Conservation (phyloP, 129 eudicot species). For the Chrysanthemum makinoi region DNA sequence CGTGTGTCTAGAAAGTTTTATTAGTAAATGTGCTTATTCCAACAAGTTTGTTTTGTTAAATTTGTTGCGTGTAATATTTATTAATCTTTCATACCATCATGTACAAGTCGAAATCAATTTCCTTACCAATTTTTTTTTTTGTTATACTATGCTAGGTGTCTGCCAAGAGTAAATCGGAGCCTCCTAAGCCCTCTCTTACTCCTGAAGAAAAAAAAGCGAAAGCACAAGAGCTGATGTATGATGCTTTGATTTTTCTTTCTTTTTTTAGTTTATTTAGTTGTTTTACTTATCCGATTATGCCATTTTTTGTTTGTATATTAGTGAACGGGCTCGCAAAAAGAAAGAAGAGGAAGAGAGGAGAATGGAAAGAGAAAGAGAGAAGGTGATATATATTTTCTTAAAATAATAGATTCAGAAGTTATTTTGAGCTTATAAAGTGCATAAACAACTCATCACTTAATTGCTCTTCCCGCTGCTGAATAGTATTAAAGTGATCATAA, state of each 20-base stretch:
- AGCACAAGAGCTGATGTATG: constrained; percentile 69
- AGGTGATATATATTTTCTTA: constrained; percentile 45
- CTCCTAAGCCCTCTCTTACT: constrained; percentile 70
- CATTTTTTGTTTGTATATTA: constrained; percentile 23
- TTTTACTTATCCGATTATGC: neutral
- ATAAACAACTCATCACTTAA: neutral
- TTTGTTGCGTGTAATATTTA: neutral
- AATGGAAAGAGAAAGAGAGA: constrained; percentile 94
- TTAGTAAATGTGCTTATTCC: constrained; percentile 4
- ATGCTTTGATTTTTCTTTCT: neutral
- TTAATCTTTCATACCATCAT: neutral
- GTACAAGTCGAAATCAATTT: constrained; percentile 2
- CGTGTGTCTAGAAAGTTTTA: constrained; percentile 3
- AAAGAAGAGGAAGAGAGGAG: constrained; percentile 92
- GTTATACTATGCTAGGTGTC: constrained; percentile 49
- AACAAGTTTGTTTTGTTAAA: neutral
- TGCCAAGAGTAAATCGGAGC: constrained; percentile 53
- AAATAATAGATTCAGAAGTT: constrained; percentile 1
- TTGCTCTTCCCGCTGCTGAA: neutral
- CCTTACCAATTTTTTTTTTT: constrained; percentile 4
- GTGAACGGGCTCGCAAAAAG: constrained; percentile 84
- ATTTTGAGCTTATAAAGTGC: constrained; percentile 3
- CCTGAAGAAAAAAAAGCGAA: constrained; percentile 80
- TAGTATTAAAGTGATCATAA: neutral
- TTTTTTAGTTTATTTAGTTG: neutral